Conservation (phyloP, 2,329 filamentous ascomycete species). For the Cladorrhinum sp. region DNA sequence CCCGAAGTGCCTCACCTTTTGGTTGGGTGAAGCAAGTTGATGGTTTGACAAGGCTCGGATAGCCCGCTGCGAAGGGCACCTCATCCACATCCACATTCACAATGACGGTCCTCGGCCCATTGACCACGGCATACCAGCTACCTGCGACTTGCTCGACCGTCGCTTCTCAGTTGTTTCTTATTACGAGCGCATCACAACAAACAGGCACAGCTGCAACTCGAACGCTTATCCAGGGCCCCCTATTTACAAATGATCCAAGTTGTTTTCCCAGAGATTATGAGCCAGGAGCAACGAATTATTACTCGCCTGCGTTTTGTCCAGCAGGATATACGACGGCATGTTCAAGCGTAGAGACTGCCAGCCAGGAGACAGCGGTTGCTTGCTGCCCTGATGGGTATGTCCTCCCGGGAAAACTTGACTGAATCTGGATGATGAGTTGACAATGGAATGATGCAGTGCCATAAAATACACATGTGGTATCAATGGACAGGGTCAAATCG, state of each 20-base stretch:
- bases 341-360: slow-evolving; percentile 20
- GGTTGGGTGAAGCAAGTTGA: slow-evolving; percentile 4
- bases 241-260: slow-evolving; percentile 23
- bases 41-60: slow-evolving; percentile 15
- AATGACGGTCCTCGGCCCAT: slow-evolving; percentile 28
- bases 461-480: slow-evolving; percentile 25
- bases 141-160: slow-evolving; percentile 27
- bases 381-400: slow-evolving; percentile 30
- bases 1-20: neutral
- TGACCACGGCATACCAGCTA: slow-evolving; percentile 30
- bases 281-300: slow-evolving; percentile 27
- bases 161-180: slow-evolving; percentile 28
- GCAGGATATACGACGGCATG: slow-evolving; percentile 30
- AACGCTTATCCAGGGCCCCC: slow-evolving; percentile 28
- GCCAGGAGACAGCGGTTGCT: slow-evolving; percentile 28
- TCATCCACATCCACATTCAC: slow-evolving; percentile 9
- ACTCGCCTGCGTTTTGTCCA: slow-evolving; percentile 30
- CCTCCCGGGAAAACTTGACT: neutral
- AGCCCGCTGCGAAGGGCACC: slow-evolving; percentile 18
- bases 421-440: neutral
- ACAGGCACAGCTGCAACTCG: slow-evolving; percentile 5
- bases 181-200: slow-evolving; percentile 17
- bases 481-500: neutral
- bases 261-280: slow-evolving; percentile 30
- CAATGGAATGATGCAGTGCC: slow-evolving; percentile 8